Percentiles rank a stretch among this genome's conserved stretches.
Conservation (phyloP, 768 basidiomycete species). For the Baorangia bicolor region DNA sequence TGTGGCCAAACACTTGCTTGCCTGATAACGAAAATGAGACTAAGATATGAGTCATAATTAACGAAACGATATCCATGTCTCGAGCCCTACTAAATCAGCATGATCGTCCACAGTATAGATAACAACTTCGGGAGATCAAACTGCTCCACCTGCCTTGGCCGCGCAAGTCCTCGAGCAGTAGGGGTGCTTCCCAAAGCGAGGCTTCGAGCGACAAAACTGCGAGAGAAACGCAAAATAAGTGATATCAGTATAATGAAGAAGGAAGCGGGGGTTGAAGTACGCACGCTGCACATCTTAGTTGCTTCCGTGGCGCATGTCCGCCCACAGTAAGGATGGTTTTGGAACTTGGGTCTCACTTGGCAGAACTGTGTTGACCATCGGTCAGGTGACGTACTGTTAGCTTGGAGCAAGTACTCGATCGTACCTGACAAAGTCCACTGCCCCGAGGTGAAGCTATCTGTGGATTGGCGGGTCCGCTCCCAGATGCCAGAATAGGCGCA, state of each 20-base stretch:
- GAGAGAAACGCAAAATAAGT: background rate
- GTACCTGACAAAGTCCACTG: constrained; percentile 31
- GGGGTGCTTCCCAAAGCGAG: constrained; percentile 34
- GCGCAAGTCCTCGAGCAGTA: constrained; percentile 36
- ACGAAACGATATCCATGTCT: background rate
- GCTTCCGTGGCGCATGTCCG: constrained; percentile 60
- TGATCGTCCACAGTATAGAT: background rate
- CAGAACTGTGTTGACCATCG: constrained; percentile 41
- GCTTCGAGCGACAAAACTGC: constrained; percentile 31
- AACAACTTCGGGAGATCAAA: constrained; percentile 3
- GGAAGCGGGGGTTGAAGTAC: constrained; percentile 1
- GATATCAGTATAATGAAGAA: constrained; percentile 5
- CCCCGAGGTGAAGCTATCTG: constrained; percentile 8
- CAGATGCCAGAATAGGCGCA: background rate
- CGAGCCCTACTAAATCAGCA: background rate
- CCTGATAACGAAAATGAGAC: constrained; percentile 7
- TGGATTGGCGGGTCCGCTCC: background rate
- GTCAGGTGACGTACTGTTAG: constrained; percentile 1
- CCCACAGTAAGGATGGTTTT: constrained; percentile 60
- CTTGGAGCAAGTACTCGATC: background rate
- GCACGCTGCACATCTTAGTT: constrained; percentile 27
- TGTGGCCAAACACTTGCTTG: background rate
- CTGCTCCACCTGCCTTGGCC: constrained; percentile 18
- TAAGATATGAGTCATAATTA: constrained; percentile 27
- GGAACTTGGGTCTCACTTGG: constrained; percentile 58